Conservation (phyloP, 2,329 filamentous ascomycete species). For the Exophiala alcalophila region DNA sequence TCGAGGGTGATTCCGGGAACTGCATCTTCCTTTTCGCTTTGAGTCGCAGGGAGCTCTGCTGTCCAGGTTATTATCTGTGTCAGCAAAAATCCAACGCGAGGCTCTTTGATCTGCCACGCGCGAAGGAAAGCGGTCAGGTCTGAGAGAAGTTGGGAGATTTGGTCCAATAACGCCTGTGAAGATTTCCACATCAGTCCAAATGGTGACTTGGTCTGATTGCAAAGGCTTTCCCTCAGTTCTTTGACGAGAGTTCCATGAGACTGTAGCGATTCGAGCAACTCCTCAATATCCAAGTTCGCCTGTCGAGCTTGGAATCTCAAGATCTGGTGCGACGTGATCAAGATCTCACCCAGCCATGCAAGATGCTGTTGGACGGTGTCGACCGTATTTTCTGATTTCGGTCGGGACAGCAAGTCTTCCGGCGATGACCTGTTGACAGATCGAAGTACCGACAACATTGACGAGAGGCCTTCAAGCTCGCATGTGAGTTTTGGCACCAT, state of each 20-base stretch:
- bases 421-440: slow-evolving; percentile 1
- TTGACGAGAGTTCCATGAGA: slow-evolving; percentile 52
- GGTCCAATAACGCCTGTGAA: slow-evolving; percentile 1
- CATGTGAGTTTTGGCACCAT: slow-evolving; percentile 35
- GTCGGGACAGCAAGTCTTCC: neutral
- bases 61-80: slow-evolving; percentile 67
- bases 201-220: slow-evolving; percentile 51
- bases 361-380: slow-evolving; percentile 31
- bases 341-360: slow-evolving; percentile 66
- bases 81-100: slow-evolving; percentile 63
- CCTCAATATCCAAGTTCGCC: slow-evolving; percentile 51
- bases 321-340: slow-evolving; percentile 61
- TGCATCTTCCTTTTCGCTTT: slow-evolving; percentile 16
- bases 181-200: slow-evolving; percentile 39
- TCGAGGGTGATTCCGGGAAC: slow-evolving; percentile 35
- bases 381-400: neutral
- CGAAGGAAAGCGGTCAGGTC: slow-evolving; percentile 39
- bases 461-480: slow-evolving; percentile 32
- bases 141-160: slow-evolving; percentile 18
- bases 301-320: slow-evolving; percentile 66
- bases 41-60: slow-evolving; percentile 33
- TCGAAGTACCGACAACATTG: slow-evolving; percentile 9
- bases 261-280: slow-evolving; percentile 48
- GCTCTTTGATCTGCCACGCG: slow-evolving; percentile 46
- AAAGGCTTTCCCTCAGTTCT: slow-evolving; percentile 43